Percentiles rank a stretch among this genome's conserved stretches.
These are phyloP conservation scores for Penicillium sp. DNA, from an alignment of 2,329 filamentous ascomycete genomes.

Conservation along the genomic window DNA sequence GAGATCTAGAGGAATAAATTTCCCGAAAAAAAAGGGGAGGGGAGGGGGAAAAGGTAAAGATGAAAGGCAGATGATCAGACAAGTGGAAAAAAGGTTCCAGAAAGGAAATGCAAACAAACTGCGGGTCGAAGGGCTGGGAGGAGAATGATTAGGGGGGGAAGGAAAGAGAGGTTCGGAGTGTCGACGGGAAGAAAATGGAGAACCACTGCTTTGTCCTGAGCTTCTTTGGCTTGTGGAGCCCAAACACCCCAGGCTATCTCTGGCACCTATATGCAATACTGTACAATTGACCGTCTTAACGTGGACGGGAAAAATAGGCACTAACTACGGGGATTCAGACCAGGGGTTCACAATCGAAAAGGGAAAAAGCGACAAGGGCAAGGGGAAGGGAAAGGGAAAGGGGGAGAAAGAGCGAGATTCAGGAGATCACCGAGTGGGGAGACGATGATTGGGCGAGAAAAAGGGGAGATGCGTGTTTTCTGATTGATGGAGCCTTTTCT, in stretches of 20 bases:
- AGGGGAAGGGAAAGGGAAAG: neutral
- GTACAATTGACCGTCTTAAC: neutral
- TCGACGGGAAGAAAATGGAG: conserved; percentile 15
- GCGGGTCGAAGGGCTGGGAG: neutral
- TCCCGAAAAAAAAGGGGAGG: neutral
- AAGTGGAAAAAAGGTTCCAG: neutral
- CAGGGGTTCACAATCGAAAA: neutral
- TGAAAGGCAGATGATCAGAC: neutral
- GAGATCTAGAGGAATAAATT: conserved; percentile 1
- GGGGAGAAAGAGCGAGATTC: neutral
- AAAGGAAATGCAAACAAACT: neutral
- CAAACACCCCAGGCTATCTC: neutral
- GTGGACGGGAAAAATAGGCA: neutral
- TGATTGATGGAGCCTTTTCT: neutral
- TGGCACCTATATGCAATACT: neutral
- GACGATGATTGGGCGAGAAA: neutral
- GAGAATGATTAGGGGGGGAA: neutral
- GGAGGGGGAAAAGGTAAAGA: neutral
- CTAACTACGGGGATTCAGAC: neutral
- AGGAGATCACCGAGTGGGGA: neutral
- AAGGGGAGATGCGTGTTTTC: conserved; percentile 7
- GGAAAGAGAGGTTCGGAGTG: conserved; percentile 8
- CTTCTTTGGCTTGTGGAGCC: neutral
- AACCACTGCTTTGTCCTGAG: conserved; percentile 3
- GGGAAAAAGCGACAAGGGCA: neutral